phyloP scores from a whole-genome alignment of 2,329 filamentous ascomycete species.

The Aspergillus melleus region DNA sequence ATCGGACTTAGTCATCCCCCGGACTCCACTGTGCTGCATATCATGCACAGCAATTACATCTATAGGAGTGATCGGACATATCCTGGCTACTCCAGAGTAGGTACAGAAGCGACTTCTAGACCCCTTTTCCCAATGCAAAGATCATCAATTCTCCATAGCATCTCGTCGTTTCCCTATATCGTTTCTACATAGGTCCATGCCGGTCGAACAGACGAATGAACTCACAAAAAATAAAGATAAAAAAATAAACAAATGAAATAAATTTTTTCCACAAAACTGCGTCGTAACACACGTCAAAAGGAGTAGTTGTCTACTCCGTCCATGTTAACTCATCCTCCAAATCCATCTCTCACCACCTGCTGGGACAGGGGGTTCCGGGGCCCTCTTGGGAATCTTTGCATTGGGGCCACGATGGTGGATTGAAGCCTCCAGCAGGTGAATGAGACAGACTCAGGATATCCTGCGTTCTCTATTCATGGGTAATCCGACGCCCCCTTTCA shows the following conservation, averaged over 20 bases:
- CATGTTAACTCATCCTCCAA: slow-evolving; percentile 23
- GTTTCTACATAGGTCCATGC: slow-evolving; percentile 27
- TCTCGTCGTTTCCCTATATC: slow-evolving; percentile 21
- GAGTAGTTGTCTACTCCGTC: slow-evolving; percentile 30
- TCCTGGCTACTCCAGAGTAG: no score
- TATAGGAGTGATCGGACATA: no score
- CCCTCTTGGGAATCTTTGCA: slow-evolving; percentile 8
- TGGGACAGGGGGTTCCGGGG: slow-evolving; percentile 8
- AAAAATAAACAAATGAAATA: slow-evolving; percentile 21
- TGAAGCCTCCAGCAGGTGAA: slow-evolving; percentile 13
- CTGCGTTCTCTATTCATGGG: slow-evolving; percentile 35
- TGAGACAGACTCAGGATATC: slow-evolving; percentile 21
- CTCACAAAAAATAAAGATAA: slow-evolving; percentile 24
- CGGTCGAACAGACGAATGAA: slow-evolving; percentile 19
- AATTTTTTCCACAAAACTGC: slow-evolving; percentile 30
- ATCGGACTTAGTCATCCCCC: not conserved
- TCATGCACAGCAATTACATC: not conserved
- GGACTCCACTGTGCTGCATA: not conserved
- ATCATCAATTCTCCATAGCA: slow-evolving; percentile 15
- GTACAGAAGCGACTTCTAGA: not conserved
- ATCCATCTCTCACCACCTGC: slow-evolving; percentile 17
- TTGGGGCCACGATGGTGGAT: slow-evolving; percentile 7
- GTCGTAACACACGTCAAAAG: slow-evolving; percentile 35
- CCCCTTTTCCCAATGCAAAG: not conserved
- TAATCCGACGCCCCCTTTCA: slow-evolving; percentile 30